phyloP scores from a whole-genome alignment of 179 eudicot species.

The Beta lomatogona region DNA sequence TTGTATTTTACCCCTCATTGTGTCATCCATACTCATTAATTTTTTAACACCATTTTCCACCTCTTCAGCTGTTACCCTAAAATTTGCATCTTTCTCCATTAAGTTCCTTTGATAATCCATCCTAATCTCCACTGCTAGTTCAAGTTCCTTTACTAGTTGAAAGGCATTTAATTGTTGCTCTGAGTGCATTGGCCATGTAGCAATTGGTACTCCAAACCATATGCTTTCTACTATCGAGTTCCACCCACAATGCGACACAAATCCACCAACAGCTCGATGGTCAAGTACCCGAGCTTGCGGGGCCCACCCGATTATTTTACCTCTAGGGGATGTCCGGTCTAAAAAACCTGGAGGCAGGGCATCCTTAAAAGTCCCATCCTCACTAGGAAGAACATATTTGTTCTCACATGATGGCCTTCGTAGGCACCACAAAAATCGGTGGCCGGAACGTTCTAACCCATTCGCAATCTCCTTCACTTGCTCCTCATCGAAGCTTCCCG shows the following conservation, averaged over 20 bases:
- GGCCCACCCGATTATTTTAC: conserved; percentile 33
- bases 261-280: conserved; percentile 29
- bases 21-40: too few relatives aligned
- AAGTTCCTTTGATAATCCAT: too few relatives aligned
- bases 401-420: not conserved
- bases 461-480: conserved; percentile 33
- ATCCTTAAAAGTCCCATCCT: conserved; percentile 13
- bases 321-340: conserved; percentile 18
- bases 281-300: conserved; percentile 22
- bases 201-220: conserved; percentile 43
- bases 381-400: conserved; percentile 8
- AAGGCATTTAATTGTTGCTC: too few relatives aligned
- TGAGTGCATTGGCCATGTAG: conserved; percentile 32
- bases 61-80: too few relatives aligned
- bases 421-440: conserved; percentile 36
- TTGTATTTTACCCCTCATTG: too few relatives aligned
- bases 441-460: conserved; percentile 19
- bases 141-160: too few relatives aligned
- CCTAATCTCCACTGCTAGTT: too few relatives aligned
- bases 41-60: too few relatives aligned
- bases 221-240: conserved; percentile 36
- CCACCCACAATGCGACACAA: conserved; percentile 40
- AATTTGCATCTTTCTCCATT: too few relatives aligned
- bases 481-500: conserved; percentile 29
- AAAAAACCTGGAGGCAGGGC: conserved; percentile 30